Base-by-base conservation (phyloP, 768 basidiomycete genomes). In the Suillus discolor region DNA sequence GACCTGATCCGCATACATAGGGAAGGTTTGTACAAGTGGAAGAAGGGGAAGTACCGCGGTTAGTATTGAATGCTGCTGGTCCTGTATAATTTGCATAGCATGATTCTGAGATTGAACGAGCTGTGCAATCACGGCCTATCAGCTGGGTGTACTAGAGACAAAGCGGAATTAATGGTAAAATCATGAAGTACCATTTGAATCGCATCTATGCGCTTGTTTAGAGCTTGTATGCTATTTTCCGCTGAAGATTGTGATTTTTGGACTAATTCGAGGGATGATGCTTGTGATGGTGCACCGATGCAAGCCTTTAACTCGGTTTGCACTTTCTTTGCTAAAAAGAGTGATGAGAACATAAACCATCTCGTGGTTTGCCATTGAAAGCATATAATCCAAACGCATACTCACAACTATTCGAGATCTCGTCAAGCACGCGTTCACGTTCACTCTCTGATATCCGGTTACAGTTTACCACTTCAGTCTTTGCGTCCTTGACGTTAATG, bases 241-340 rank as follows among this genome's bases (percentile, higher is more conserved):
- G 65, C 79, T 77, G 62, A 87, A 57, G 63, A 81, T 79, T 77
- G 75, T 11, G 75, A 64, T 64, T 82, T 81, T 23, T 77, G 79
- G 20, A 84, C 65, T 8, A 77, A 70, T 31, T 82, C 82, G 20
- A 86, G 69, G 7, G 73, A 64, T 6, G 72, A 49, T 3, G 72
- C 71, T 74, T 91, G 90, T 0, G 84, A 83, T 0, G 89, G 89
- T 8, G 71, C 72, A 9, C 89, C 89, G 8, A 91, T 68, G 51
- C 84, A 77, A 41, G 82, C 84, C 69, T 87, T 87, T 36, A 91
- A 74, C 68, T 87, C 84, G 3, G 78, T 80, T 72, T 92, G 90
- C 66, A 83, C 85, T 69, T 88, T 81, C 69, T 88, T 89, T 11
- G 87, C 90, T 92, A 25, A 63, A 18, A 23, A 57, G 49, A 36